Evolutionary conservation across 2,329 filamentous ascomycete genomes (phyloP).

Genomic region (Diaporthe sp.): DNA sequence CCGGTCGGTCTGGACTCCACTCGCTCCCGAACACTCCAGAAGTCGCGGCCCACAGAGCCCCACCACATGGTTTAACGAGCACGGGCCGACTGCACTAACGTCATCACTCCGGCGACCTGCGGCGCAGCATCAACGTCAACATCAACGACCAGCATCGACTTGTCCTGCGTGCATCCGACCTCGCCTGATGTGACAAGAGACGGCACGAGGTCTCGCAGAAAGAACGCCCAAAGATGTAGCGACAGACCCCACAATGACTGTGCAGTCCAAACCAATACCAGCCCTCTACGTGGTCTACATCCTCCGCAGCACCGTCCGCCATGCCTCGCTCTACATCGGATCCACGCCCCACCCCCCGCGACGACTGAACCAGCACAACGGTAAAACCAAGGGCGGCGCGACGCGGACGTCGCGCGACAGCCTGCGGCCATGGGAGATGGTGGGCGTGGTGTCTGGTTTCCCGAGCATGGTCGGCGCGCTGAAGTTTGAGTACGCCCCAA

Average conservation of each 20-base stretch:
- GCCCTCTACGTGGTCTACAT: conserved; percentile 95
- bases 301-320: conserved; percentile 81
- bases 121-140: conserved; percentile 20
- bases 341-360: conserved; percentile 90
- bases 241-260: conserved; percentile 49
- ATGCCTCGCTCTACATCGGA: conserved; percentile 83
- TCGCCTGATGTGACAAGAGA: neutral
- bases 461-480: conserved; percentile 87
- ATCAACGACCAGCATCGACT: neutral
- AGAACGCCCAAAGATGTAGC: conserved; percentile 20
- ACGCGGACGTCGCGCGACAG: conserved; percentile 74
- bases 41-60: neutral
- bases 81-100: conserved; percentile 19
- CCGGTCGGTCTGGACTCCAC: neutral
- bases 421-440: conserved; percentile 91
- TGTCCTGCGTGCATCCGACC: neutral
- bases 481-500: conserved; percentile 85
- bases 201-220: neutral
- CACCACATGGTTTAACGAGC: neutral
- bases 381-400: conserved; percentile 82
- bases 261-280: conserved; percentile 72
- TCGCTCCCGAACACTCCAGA: neutral
- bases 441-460: conserved; percentile 87
- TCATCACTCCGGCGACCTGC: conserved; percentile 22
- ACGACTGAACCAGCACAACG: conserved; percentile 93